A percentile compares a stretch with the other conserved stretches of the same genome.
Conservation (phyloP, 345 rosid species). For the Clausena lansium region DNA sequence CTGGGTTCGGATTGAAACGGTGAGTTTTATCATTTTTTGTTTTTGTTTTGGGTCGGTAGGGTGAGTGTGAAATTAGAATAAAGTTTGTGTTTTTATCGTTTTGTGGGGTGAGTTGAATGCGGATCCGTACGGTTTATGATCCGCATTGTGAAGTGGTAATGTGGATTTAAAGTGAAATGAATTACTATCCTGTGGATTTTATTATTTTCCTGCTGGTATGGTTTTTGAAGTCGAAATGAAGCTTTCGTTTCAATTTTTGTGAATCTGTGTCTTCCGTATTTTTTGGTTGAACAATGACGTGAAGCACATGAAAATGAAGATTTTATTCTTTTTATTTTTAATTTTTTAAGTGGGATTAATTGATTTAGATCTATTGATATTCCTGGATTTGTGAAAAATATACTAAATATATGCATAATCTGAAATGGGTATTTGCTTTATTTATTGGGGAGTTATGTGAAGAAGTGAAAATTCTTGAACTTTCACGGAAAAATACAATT, state of each 20-base stretch:
- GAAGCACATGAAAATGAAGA: conserved; percentile 13
- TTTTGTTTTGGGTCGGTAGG: too few relatives aligned
- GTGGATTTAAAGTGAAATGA: conserved; percentile 20
- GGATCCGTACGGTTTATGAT: conserved; percentile 38
- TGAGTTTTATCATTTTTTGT: not conserved
- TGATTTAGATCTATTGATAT: conserved; percentile 15
- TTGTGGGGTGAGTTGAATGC: conserved; percentile 18
- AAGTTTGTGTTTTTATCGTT: not conserved
- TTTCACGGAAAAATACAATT: conserved; percentile 14
- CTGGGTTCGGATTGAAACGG: conserved; percentile 9
- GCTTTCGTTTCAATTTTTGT: not conserved
- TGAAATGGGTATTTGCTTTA: not conserved
- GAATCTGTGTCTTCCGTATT: not conserved
- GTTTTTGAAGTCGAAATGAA: not conserved
- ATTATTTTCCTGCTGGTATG: not conserved
- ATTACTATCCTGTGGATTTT: conserved; percentile 8
- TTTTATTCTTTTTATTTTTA: too few relatives aligned
- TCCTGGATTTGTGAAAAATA: not conserved
- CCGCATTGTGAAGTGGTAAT: conserved; percentile 41
- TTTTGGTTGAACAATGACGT: conserved; percentile 10
- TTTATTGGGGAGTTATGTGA: not conserved
- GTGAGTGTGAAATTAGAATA: not conserved
- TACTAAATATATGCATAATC: not conserved
- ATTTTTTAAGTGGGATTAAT: not conserved
- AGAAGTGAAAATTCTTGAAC: conserved; percentile 9